A percentile compares a stretch with the other conserved stretches of the same genome.
Evolutionary conservation across 208 protist genomes (phyloP).

Genomic region (Kentomonas sorsogonicus): DNA sequence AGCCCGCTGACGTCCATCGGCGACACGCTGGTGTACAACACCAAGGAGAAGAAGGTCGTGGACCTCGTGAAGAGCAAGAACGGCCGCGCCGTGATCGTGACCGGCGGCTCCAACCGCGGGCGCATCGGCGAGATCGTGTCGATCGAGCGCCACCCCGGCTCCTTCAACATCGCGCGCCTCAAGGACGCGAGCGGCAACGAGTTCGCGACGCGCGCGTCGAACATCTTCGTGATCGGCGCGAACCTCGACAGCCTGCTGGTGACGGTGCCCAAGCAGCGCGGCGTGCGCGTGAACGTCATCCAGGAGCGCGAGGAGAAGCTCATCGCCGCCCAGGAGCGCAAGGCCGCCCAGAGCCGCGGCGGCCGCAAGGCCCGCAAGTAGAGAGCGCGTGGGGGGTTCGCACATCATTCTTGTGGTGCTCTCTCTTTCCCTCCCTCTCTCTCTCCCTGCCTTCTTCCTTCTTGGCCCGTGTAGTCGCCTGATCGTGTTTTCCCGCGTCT

Average conservation of each 20-base stretch:
- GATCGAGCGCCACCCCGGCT: conserved; percentile 93
- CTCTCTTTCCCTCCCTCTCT: too few species aligned
- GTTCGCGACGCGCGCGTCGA: conserved; percentile 97
- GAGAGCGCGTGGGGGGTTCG: too few species aligned
- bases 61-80: conserved; percentile 88
- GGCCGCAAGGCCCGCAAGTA: too few species aligned
- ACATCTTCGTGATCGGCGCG: conserved; percentile 99
- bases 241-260: conserved; percentile 85
- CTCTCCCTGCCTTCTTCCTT: too few species aligned
- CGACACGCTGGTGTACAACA: conserved; percentile 98
- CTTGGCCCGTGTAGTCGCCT: too few species aligned
- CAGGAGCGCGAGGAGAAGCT: conserved; percentile 85
- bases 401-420: too few species aligned
- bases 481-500: too few species aligned
- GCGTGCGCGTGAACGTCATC: conserved; percentile 90
- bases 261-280: conserved; percentile 94
- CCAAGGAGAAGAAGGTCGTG: conserved; percentile 92
- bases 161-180: conserved; percentile 98
- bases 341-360: conserved; percentile 38
- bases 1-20: conserved; percentile 94
- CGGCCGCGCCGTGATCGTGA: conserved; percentile 96
- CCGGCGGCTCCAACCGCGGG: conserved; percentile 96
- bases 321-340: conserved; percentile 69
- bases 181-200: conserved; percentile 86
- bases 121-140: conserved; percentile 96